Percentiles rank a stretch among this genome's conserved stretches.
Evolutionary conservation across 1,139 yeast species (phyloP).

Genomic region (Yamadazyma dendronema): DNA sequence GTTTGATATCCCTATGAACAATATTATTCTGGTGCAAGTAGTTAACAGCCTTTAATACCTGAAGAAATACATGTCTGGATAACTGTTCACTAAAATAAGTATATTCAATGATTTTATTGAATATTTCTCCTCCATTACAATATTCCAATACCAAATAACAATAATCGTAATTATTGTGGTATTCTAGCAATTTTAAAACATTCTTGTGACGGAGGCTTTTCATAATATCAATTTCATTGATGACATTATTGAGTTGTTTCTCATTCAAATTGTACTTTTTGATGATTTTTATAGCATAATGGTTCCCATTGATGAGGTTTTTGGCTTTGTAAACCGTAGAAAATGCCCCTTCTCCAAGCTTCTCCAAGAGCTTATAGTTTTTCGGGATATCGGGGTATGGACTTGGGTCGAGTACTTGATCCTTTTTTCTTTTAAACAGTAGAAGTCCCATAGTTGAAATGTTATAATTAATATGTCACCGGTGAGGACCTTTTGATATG

Average conservation of each 20-base stretch:
- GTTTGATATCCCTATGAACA: constrained; percentile 94
- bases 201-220: constrained; percentile 69
- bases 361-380: constrained; percentile 21
- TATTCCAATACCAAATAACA: constrained; percentile 83
- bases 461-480: not conserved
- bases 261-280: constrained; percentile 56
- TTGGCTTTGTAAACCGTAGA: constrained; percentile 79
- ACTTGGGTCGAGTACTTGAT: constrained; percentile 14
- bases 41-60: constrained; percentile 77
- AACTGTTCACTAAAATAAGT: constrained; percentile 89
- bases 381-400: constrained; percentile 25
- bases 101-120: constrained; percentile 86
- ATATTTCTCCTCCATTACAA: constrained; percentile 91
- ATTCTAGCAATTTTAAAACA: constrained; percentile 68
- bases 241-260: constrained; percentile 56
- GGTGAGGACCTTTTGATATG: not conserved
- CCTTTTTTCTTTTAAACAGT: constrained; percentile 14
- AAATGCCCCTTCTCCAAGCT: constrained; percentile 85
- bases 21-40: constrained; percentile 84
- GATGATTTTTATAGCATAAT: constrained; percentile 84
- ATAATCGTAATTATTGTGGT: constrained; percentile 51
- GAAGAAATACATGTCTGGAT: constrained; percentile 79
- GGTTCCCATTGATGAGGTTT: constrained; percentile 30
- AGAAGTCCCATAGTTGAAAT: constrained; percentile 10
- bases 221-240: constrained; percentile 87